Evolutionary conservation across 1,139 yeast genomes (phyloP).

Genomic region (Kodamaea anthophila): DNA sequence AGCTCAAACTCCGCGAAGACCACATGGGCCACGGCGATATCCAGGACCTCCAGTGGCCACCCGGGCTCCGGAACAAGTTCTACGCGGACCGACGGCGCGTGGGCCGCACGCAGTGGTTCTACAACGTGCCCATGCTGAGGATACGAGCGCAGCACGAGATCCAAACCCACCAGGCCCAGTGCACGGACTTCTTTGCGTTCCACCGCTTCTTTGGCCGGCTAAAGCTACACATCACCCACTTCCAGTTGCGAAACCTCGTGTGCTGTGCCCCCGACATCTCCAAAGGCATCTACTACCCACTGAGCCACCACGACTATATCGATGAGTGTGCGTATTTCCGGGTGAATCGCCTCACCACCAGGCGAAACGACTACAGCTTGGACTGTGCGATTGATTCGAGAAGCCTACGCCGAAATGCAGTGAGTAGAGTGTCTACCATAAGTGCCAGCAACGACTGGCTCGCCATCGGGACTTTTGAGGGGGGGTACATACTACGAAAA

Average conservation of each 20-base stretch:
- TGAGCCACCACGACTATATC: slow-evolving; percentile 25
- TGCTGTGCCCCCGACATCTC: slow-evolving; percentile 33
- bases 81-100: slow-evolving; percentile 29
- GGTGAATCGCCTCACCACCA: slow-evolving; percentile 29
- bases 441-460: slow-evolving; percentile 38
- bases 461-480: slow-evolving; percentile 53
- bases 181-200: slow-evolving; percentile 33
- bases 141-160: slow-evolving; percentile 19
- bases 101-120: slow-evolving; percentile 34
- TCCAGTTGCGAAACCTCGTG: slow-evolving; percentile 50
- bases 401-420: slow-evolving; percentile 22
- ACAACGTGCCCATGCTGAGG: slow-evolving; percentile 31
- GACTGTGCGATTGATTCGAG: slow-evolving; percentile 39
- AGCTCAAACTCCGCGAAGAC: slow-evolving; percentile 33
- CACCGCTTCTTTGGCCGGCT: slow-evolving; percentile 38
- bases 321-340: slow-evolving; percentile 30
- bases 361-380: slow-evolving; percentile 12
- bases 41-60: slow-evolving; percentile 38
- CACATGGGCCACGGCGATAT: slow-evolving; percentile 18
- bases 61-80: slow-evolving; percentile 26
- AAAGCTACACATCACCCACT: slow-evolving; percentile 48
- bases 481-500: slow-evolving; percentile 44
- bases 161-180: slow-evolving; percentile 3
- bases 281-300: slow-evolving; percentile 38
- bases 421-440: slow-evolving; percentile 44